These are phyloP conservation scores for Vitellaria paradoxa DNA, from an alignment of 179 eudicot species.

Conservation along the genomic window DNA sequence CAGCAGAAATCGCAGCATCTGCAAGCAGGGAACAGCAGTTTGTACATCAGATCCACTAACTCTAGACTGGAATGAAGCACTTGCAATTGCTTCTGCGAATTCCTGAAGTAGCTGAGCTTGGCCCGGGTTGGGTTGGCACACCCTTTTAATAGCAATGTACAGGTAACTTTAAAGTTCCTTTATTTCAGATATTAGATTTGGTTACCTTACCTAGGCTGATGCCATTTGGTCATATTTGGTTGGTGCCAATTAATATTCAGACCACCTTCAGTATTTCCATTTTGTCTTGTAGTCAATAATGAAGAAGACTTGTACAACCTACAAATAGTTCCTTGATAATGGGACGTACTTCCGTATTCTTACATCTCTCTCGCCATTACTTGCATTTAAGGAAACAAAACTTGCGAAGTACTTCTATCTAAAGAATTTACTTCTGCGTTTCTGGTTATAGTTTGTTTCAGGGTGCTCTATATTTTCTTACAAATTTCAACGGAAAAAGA, in stretches of 20 bases:
- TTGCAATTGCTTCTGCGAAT: slow-evolving; percentile 15
- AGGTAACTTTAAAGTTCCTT: slow-evolving; percentile 47
- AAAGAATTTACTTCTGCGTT: neutral
- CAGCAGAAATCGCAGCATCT: slow-evolving; percentile 40
- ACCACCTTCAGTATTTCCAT: neutral
- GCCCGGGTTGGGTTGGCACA: slow-evolving; percentile 37
- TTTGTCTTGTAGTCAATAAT: neutral
- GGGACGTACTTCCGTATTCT: neutral
- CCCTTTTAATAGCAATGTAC: slow-evolving; percentile 46
- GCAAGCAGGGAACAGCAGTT: slow-evolving; percentile 40
- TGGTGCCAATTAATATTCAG: neutral
- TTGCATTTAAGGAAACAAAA: neutral
- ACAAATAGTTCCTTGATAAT: neutral
- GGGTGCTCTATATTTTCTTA: neutral
- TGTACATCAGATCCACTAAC: slow-evolving; percentile 32
- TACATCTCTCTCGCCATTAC: neutral
- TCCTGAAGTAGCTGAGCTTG: slow-evolving; percentile 37
- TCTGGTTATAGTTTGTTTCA: neutral
- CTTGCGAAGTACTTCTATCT: neutral
- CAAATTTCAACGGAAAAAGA: neutral
- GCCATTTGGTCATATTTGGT: neutral
- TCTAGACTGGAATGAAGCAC: slow-evolving; percentile 44
- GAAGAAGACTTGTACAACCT: neutral
- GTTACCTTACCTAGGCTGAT: slow-evolving; percentile 2
- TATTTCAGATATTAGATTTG: neutral